Conservation (phyloP, 306 rosid genomes). For the Lupinus albus region DNA sequence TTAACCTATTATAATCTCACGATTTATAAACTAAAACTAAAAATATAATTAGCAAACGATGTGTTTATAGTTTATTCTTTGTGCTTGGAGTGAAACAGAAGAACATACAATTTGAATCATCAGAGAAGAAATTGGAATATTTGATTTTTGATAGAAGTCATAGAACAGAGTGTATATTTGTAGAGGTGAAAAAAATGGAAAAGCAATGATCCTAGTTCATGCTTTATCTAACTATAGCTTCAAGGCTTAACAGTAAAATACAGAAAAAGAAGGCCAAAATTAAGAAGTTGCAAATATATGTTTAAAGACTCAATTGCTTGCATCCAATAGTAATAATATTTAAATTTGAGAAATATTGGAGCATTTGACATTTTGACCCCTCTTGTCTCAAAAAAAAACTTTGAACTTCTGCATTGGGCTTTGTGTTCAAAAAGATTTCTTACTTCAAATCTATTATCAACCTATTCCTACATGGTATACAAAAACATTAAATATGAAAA, state of each 20-base stretch:
- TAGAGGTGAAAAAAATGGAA: not conserved
- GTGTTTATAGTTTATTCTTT: not conserved
- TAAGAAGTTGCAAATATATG: too few species aligned
- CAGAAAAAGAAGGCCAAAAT: too few species aligned
- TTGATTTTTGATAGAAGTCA: not conserved
- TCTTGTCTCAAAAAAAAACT: slow-evolving; percentile 32
- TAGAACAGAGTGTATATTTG: not conserved
- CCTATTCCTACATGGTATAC: too few species aligned
- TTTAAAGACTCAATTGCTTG: not conserved
- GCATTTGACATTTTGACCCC: slow-evolving; percentile 31
- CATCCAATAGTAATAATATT: not conserved
- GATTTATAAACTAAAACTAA: too few species aligned
- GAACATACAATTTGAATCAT: slow-evolving; percentile 2
- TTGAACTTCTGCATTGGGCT: slow-evolving; percentile 31
- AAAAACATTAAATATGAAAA: too few species aligned
- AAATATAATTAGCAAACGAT: too few species aligned
- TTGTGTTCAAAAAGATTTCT: slow-evolving; percentile 26
- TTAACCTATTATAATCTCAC: too few species aligned
- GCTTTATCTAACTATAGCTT: too few species aligned
- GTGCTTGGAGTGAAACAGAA: slow-evolving; percentile 14
- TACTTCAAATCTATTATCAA: slow-evolving; percentile 8
- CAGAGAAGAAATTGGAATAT: not conserved
- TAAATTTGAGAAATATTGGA: too few species aligned
- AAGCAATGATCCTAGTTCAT: too few species aligned
- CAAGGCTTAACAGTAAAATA: too few species aligned